These are phyloP conservation scores for Melastoma malabathricum DNA, from an alignment of 345 rosid genomes.

Conservation along the genomic window DNA sequence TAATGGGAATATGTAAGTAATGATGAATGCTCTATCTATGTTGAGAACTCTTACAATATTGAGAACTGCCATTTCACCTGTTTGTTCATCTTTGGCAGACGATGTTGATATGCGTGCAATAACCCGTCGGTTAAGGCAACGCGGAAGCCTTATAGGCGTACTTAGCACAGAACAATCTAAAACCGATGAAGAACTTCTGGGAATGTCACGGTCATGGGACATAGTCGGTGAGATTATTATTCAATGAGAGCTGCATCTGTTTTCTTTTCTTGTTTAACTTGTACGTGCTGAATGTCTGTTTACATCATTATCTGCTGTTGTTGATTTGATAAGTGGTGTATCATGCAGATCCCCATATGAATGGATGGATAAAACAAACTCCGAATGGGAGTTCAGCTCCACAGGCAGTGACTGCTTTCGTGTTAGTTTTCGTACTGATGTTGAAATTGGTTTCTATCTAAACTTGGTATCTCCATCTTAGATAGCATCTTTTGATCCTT, in stretches of 20 bases:
- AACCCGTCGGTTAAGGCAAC: constrained; percentile 83
- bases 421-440: constrained; percentile 24
- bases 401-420: constrained; percentile 26
- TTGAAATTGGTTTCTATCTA: constrained; percentile 1
- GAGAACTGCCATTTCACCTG: no score
- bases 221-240: constrained; percentile 43
- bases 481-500: constrained; percentile 1
- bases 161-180: constrained; percentile 72
- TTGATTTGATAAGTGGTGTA: constrained; percentile 81
- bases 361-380: constrained; percentile 57
- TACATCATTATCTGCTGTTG: constrained; percentile 22
- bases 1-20: constrained; percentile 82
- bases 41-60: not conserved
- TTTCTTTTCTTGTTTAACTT: no score
- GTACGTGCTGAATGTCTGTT: no score
- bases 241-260: not conserved
- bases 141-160: constrained; percentile 94
- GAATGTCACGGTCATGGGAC: constrained; percentile 84
- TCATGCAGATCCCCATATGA: constrained; percentile 67
- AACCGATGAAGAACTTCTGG: constrained; percentile 64
- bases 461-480: constrained; percentile 4
- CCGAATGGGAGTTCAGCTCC: constrained; percentile 73
- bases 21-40: not conserved
- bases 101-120: constrained; percentile 96
- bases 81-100: constrained; percentile 24